A percentile compares a stretch with the other conserved stretches of the same genome.
These are phyloP conservation scores for Neurospora sp. DNA, from an alignment of 495 filamentous ascomycete species.

Conservation along the genomic window DNA sequence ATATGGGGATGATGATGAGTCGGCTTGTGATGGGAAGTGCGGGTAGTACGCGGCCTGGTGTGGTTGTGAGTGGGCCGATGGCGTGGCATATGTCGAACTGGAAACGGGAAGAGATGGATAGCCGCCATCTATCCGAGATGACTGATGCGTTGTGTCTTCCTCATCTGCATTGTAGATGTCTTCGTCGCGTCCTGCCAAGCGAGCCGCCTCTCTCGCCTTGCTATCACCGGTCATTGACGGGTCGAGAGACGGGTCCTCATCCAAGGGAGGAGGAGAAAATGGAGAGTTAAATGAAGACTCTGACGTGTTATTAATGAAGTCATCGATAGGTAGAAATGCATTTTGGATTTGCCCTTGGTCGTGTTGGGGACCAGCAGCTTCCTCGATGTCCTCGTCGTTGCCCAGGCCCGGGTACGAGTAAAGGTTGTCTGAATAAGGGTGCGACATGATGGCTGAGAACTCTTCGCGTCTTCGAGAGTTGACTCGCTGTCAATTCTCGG, in stretches of 20 bases:
- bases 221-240: slow-evolving; percentile 22
- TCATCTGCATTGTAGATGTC: not conserved
- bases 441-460: not conserved
- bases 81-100: not conserved
- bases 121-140: not conserved
- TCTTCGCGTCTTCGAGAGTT: not conserved
- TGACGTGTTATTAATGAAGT: not conserved
- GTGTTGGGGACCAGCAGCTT: not conserved
- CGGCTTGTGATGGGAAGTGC: slow-evolving; percentile 6
- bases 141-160: not conserved
- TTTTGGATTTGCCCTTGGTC: not conserved
- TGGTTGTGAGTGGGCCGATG: slow-evolving; percentile 3
- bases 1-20: slow-evolving; percentile 10
- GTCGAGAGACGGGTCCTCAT: not conserved
- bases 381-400: slow-evolving; percentile 23
- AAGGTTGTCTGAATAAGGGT: slow-evolving; percentile 36
- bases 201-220: slow-evolving; percentile 31
- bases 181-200: slow-evolving; percentile 1
- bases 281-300: not conserved
- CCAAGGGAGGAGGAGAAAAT: not conserved
- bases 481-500: not conserved
- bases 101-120: not conserved
- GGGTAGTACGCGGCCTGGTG: slow-evolving; percentile 13
- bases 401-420: slow-evolving; percentile 29
- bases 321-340: not conserved